Base-by-base conservation (phyloP, 192 early-diverging fungal genomes). In the Radiomyces spectabilis region DNA sequence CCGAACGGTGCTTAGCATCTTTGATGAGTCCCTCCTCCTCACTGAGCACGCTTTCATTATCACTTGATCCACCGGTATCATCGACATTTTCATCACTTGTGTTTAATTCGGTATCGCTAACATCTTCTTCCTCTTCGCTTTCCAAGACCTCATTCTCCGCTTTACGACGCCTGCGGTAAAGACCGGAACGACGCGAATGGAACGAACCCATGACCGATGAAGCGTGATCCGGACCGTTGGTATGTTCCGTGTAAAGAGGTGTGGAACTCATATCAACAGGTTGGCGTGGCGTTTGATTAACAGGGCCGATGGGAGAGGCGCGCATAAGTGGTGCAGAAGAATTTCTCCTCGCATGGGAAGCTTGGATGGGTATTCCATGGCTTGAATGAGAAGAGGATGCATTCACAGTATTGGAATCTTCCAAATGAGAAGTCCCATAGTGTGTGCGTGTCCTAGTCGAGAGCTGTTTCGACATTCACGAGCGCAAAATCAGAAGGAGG, bases 291-390 rank as follows among this genome's bases (percentile, higher is more conserved):
- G n/a, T n/a, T n/a, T n/a, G n/a, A n/a, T n/a, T n/a, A n/a, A n/a
- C n/a, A n/a, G n/a, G n/a, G n/a, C n/a, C n/a, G 15, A 63, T 51
- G 5, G 67, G 57, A 15, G 49, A 56, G 12, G 55, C 37, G 24
- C 54, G 44, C 13, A 69, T 69, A n/a, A 69, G 51, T 32, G 67
- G 67, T 18, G 61, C 60, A 41, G 67, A 37, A 2, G 67, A 69
- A 33, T 69, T 56, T 34, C 67, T 37, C 54, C 57, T 59, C 50
- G 41, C 39, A 27, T 32, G 41, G 29, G 0, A n/a, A n/a, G n/a
- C n/a, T n/a, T n/a, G n/a, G n/a, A n/a, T n/a, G n/a, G n/a, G n/a
- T n/a, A n/a, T n/a, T n/a, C n/a, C n/a, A n/a, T n/a, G n/a, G n/a
- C n/a, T n/a, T n/a, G n/a, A n/a, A n/a, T n/a, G n/a, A n/a, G n/a